These are phyloP conservation scores for Fusarium scirpi DNA, from an alignment of 2,329 filamentous ascomycete species.

Conservation along the genomic window DNA sequence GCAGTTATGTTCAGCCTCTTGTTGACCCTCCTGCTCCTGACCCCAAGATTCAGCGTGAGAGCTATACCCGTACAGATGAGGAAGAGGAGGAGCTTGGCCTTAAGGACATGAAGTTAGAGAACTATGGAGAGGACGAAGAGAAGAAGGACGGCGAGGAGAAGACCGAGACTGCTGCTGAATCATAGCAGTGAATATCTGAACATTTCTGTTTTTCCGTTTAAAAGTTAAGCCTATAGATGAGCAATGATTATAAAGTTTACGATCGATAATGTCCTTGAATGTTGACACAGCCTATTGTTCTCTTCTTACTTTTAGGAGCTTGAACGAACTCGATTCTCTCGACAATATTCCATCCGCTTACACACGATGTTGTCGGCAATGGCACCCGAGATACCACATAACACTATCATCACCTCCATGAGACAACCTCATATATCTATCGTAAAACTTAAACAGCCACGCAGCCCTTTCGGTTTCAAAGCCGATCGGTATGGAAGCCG, in stretches of 20 bases:
- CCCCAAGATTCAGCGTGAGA: constrained; percentile 82
- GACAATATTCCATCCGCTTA: background rate
- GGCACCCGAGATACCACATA: background rate
- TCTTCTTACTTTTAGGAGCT: background rate
- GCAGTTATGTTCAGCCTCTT: constrained; percentile 93
- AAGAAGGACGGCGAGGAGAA: constrained; percentile 32
- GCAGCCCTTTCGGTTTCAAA: background rate
- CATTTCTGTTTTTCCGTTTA: constrained; percentile 12
- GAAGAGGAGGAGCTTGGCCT: constrained; percentile 95
- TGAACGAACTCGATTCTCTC: background rate
- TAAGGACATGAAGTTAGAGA: constrained; percentile 91
- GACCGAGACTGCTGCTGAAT: constrained; percentile 21
- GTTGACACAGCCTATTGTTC: constrained; percentile 46
- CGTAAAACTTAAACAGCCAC: background rate
- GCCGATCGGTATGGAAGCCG: background rate
- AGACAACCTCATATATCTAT: background rate
- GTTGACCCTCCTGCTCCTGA: constrained; percentile 78
- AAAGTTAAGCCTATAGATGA: constrained; percentile 33
- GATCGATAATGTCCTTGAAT: background rate
- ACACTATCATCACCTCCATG: background rate
- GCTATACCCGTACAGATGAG: constrained; percentile 88
- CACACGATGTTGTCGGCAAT: background rate
- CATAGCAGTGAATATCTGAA: constrained; percentile 17
- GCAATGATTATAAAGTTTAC: constrained; percentile 30
- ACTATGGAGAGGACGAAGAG: constrained; percentile 70